These are phyloP conservation scores for Termitomyces sp. DNA, from an alignment of 768 basidiomycete species.

Conservation along the genomic window DNA sequence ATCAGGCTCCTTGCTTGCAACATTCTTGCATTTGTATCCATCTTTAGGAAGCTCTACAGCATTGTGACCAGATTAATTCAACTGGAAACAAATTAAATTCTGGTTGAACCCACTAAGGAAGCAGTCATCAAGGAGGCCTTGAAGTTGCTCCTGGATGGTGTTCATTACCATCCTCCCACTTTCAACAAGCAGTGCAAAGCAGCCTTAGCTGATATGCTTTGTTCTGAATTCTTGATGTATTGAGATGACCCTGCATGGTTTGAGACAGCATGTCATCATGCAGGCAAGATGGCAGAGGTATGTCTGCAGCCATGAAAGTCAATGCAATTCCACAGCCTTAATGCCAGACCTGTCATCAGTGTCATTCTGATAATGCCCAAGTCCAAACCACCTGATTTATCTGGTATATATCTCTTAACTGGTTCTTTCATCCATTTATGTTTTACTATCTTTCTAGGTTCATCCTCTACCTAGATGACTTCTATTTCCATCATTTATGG, in stretches of 20 bases:
- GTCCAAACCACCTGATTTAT: not conserved
- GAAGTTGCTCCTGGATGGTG: not conserved
- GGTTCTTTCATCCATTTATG: not conserved
- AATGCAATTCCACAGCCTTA: not conserved
- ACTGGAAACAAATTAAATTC: too few species aligned
- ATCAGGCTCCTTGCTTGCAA: too few species aligned
- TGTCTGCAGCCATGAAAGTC: not conserved
- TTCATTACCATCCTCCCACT: not conserved
- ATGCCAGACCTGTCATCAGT: not conserved
- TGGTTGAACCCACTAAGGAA: too few species aligned
- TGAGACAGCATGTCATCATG: not conserved
- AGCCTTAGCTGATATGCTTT: not conserved
- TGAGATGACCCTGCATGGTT: not conserved
- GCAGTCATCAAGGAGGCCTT: not conserved
- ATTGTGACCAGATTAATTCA: too few species aligned
- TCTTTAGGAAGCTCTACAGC: too few species aligned
- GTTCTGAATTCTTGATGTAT: not conserved
- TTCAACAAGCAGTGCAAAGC: not conserved
- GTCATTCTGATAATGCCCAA: not conserved
- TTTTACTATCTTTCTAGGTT: not conserved
- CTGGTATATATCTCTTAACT: not conserved
- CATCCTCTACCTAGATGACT: not conserved
- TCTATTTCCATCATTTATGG: not conserved
- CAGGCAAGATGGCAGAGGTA: conserved; percentile 1
- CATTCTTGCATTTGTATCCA: too few species aligned